Conservation (phyloP, 441 rosid genomes). For the Populus hybrid region DNA sequence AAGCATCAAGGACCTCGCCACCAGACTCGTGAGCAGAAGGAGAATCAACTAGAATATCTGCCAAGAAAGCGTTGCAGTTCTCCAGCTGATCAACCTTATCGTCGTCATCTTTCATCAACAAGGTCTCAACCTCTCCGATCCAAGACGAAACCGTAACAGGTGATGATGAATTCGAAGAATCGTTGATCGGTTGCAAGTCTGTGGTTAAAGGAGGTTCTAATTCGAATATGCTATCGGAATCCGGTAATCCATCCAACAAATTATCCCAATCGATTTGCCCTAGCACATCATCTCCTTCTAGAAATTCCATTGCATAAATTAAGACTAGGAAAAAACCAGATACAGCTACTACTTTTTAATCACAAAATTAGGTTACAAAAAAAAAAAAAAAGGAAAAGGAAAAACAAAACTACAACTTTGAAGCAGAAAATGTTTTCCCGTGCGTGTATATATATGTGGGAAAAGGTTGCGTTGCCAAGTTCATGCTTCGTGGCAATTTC, state of each 20-base stretch:
- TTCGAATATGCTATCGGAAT: constrained; percentile 7
- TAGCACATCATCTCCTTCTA: constrained; percentile 16
- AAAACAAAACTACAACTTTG: too few species aligned
- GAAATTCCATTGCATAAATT: constrained; percentile 1
- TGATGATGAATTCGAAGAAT: constrained; percentile 11
- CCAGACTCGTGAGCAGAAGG: constrained; percentile 26
- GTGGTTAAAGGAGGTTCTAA: constrained; percentile 16
- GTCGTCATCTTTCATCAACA: constrained; percentile 55
- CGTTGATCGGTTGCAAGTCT: constrained; percentile 11
- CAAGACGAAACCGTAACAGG: constrained; percentile 35
- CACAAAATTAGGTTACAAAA: background rate
- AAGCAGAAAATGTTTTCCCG: background rate
- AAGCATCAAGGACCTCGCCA: constrained; percentile 21
- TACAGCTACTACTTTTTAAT: background rate
- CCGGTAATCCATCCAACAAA: constrained; percentile 23
- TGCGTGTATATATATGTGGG: background rate
- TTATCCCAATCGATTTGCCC: constrained; percentile 32
- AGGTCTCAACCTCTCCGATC: constrained; percentile 51
- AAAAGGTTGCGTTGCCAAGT: background rate
- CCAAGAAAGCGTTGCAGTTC: constrained; percentile 34
- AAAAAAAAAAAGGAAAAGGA: background rate
- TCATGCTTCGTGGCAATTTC: background rate
- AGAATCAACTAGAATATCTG: constrained; percentile 51
- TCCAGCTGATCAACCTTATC: constrained; percentile 24
- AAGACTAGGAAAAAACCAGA: background rate